These are phyloP conservation scores for Spathaspora passalidarum DNA, from an alignment of 805 yeast genomes.

Conservation along the genomic window DNA sequence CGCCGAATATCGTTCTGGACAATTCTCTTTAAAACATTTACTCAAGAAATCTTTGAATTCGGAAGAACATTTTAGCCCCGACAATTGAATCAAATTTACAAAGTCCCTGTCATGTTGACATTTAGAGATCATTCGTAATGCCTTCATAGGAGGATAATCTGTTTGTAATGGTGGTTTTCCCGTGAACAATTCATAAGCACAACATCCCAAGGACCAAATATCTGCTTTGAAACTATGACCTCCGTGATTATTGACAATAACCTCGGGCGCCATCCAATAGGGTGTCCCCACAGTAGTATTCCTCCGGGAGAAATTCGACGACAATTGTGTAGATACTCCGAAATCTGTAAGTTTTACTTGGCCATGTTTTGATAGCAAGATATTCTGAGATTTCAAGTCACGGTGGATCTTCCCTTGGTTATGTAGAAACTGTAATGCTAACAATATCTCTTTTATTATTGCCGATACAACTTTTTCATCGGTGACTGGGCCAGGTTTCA, in stretches of 20 bases:
- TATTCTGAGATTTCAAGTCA: slow-evolving; percentile 42
- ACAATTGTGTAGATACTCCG: slow-evolving; percentile 44
- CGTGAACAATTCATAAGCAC: slow-evolving; percentile 66
- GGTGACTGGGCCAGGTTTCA: slow-evolving; percentile 54
- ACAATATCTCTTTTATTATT: slow-evolving; percentile 52
- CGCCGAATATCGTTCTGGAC: slow-evolving; percentile 30
- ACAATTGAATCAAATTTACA: slow-evolving; percentile 23
- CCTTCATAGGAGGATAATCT: slow-evolving; percentile 41
- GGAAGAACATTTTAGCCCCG: slow-evolving; percentile 15
- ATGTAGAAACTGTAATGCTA: slow-evolving; percentile 67
- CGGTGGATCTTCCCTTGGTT: slow-evolving; percentile 72
- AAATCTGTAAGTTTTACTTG: slow-evolving; percentile 44
- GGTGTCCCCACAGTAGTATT: slow-evolving; percentile 56
- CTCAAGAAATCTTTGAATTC: slow-evolving; percentile 29
- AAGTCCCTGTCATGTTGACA: slow-evolving; percentile 31
- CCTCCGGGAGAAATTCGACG: slow-evolving; percentile 40
- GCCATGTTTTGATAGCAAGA: slow-evolving; percentile 34
- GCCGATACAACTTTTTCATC: slow-evolving; percentile 51
- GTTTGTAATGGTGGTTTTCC: slow-evolving; percentile 68
- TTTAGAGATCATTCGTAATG: slow-evolving; percentile 35
- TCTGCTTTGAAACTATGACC: slow-evolving; percentile 60
- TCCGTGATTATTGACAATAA: slow-evolving; percentile 55
- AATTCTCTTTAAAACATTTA: slow-evolving; percentile 33
- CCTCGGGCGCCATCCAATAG: slow-evolving; percentile 66
- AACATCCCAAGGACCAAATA: slow-evolving; percentile 78